Conservation (phyloP, 805 yeast genomes). For the Metschnikowia gelsemii region DNA sequence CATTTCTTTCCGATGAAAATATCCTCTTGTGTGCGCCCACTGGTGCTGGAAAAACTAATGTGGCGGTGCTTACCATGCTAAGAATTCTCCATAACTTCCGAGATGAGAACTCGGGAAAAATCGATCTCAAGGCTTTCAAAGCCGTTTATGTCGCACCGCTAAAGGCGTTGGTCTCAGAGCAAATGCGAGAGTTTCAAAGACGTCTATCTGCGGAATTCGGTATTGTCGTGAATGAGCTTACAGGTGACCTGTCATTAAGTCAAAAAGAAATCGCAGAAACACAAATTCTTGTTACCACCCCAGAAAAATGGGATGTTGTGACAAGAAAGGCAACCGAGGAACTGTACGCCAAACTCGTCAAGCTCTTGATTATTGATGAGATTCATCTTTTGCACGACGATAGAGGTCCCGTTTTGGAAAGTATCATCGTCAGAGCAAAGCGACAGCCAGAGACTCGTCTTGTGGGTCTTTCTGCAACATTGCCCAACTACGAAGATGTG, state of each 20-base stretch:
- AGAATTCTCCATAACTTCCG: constrained; percentile 56
- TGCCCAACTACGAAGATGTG: constrained; percentile 86
- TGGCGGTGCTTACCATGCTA: constrained; percentile 83
- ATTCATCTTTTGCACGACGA: constrained; percentile 90
- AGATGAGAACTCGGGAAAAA: constrained; percentile 44
- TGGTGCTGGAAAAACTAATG: constrained; percentile 98
- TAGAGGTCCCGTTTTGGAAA: constrained; percentile 92
- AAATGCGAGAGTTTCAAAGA: constrained; percentile 79
- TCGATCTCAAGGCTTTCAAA: constrained; percentile 59
- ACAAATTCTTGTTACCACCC: constrained; percentile 87
- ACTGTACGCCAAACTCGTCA: constrained; percentile 62
- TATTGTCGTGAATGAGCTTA: constrained; percentile 74
- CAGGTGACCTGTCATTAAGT: constrained; percentile 84
- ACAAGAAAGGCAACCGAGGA: constrained; percentile 77
- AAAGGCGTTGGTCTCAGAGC: constrained; percentile 94
- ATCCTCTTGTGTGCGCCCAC: constrained; percentile 93
- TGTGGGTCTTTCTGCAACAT: constrained; percentile 88
- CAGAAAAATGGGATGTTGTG: constrained; percentile 96
- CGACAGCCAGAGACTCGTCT: constrained; percentile 55
- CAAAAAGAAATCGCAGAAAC: constrained; percentile 74
- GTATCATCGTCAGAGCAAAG: constrained; percentile 70
- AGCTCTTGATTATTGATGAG: constrained; percentile 82
- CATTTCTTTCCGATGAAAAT: constrained; percentile 69
- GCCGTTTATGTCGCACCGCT: constrained; percentile 89
- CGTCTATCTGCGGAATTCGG: constrained; percentile 61